phyloP scores from a whole-genome alignment of 805 yeast genomes.

The Cyberlindnera suaveolens region DNA sequence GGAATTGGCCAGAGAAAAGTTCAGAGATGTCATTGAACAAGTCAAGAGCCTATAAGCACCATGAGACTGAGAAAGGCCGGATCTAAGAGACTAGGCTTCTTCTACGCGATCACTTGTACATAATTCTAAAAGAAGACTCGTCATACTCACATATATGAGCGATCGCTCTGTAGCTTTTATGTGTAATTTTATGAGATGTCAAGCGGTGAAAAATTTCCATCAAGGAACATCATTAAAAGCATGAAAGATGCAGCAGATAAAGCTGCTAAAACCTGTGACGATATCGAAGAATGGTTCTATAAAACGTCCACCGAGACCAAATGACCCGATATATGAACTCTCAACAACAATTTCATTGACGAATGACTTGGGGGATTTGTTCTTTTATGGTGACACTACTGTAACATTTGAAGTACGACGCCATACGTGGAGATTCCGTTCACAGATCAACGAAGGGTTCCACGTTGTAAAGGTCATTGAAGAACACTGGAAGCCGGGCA shows the following conservation, averaged over 20 bases:
- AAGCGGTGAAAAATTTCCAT: neutral
- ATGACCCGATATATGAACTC: conserved; percentile 12
- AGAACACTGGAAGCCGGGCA: conserved; percentile 17
- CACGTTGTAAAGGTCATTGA: neutral
- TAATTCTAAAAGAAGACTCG: neutral
- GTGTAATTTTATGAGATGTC: neutral
- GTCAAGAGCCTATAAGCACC: conserved; percentile 4
- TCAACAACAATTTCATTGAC: conserved; percentile 24
- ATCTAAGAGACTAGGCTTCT: neutral
- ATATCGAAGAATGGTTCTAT: conserved; percentile 7
- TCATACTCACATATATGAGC: too few relatives aligned
- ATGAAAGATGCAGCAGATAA: conserved; percentile 27
- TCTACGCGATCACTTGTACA: neutral
- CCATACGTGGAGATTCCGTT: neutral
- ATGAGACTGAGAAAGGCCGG: neutral
- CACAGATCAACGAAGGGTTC: neutral
- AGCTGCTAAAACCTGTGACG: conserved; percentile 29
- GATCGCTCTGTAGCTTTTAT: neutral
- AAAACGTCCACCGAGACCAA: conserved; percentile 3
- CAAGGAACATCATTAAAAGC: neutral
- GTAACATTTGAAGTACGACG: conserved; percentile 8
- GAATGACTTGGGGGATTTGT: conserved; percentile 36
- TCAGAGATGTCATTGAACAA: conserved; percentile 14
- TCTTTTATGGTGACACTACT: conserved; percentile 27
- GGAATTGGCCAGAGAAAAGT: conserved; percentile 17